Conservation (phyloP, 2,329 filamentous ascomycete genomes). For the Arthroderma sp. region DNA sequence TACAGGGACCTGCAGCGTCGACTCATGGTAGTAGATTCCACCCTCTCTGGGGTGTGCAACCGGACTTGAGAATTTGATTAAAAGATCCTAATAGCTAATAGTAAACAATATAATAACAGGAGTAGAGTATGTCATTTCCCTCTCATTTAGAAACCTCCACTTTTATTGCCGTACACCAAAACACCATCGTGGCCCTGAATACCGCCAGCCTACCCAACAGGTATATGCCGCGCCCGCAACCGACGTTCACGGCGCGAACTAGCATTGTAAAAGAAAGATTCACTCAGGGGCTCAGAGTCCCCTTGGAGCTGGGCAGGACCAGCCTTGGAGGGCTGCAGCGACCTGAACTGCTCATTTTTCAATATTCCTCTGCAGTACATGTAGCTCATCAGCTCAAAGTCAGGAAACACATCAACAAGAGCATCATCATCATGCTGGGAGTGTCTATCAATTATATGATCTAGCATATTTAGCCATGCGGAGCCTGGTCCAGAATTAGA, state of each 20-base stretch:
- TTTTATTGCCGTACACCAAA: too few species aligned
- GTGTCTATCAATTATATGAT: slow-evolving; percentile 29
- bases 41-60: too few species aligned
- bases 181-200: too few species aligned
- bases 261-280: slow-evolving; percentile 27
- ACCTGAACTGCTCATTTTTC: slow-evolving; percentile 30
- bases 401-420: slow-evolving; percentile 26
- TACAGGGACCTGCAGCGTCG: too few species aligned
- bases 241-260: slow-evolving; percentile 27
- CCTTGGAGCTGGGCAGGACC: slow-evolving; percentile 24
- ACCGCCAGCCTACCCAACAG: slow-evolving; percentile 2
- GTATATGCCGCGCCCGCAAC: slow-evolving; percentile 18
- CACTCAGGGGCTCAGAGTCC: slow-evolving; percentile 21
- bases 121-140: too few species aligned
- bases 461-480: slow-evolving; percentile 31
- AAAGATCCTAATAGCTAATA: too few species aligned
- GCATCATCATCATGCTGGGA: slow-evolving; percentile 27
- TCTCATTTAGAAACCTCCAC: too few species aligned
- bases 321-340: slow-evolving; percentile 26
- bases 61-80: too few species aligned
- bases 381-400: slow-evolving; percentile 34
- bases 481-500: slow-evolving; percentile 8
- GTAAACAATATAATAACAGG: too few species aligned
- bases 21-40: too few species aligned
- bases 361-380: slow-evolving; percentile 31